phyloP scores from a whole-genome alignment of 2,329 filamentous ascomycete genomes.

The Ceratocystis alfenasii region DNA sequence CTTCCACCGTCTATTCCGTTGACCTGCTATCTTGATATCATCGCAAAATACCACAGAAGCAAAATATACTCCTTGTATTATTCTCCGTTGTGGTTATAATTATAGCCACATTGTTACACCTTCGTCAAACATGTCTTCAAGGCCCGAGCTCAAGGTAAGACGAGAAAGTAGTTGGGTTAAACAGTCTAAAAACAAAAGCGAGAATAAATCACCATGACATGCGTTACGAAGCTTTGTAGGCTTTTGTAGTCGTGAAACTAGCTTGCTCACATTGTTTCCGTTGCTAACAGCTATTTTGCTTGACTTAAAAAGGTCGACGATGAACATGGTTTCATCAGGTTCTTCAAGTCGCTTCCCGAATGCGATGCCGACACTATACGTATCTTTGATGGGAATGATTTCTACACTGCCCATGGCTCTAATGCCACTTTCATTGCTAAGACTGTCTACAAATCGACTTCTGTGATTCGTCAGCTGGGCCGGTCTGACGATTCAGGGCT shows the following conservation, averaged over 20 bases:
- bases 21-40: too few relatives aligned
- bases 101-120: background rate
- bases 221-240: background rate
- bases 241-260: background rate
- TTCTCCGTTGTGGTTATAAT: background rate
- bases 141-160: constrained; percentile 57
- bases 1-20: background rate
- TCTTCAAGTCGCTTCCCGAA: constrained; percentile 73
- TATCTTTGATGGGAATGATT: constrained; percentile 89
- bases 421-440: constrained; percentile 75
- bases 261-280: background rate
- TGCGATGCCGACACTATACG: constrained; percentile 66
- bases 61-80: background rate
- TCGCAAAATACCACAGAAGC: background rate
- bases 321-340: constrained; percentile 91
- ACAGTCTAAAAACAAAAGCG: background rate
- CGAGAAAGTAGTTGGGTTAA: constrained; percentile 1
- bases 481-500: constrained; percentile 72
- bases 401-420: constrained; percentile 84
- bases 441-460: constrained; percentile 92
- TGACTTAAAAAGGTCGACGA: constrained; percentile 62
- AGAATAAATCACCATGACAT: background rate
- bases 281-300: constrained; percentile 15
- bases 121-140: constrained; percentile 50
- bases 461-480: constrained; percentile 81